Evolutionary conservation across 2,329 filamentous ascomycete genomes (phyloP), one percentile per base, ranked within the genome.

Genomic region (Verticillium isaacii): DNA sequence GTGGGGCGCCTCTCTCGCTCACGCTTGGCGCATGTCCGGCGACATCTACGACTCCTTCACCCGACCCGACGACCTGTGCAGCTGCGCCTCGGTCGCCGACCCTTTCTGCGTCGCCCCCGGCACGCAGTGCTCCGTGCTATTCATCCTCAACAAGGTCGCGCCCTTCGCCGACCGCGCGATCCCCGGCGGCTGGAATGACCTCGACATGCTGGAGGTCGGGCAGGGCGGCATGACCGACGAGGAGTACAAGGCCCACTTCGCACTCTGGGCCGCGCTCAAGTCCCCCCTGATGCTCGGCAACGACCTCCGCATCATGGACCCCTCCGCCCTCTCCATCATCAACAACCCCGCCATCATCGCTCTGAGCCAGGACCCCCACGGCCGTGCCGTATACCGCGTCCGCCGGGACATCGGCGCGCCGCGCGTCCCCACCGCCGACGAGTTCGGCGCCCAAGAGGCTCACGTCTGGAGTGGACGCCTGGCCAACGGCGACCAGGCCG

Each of bases 261-360:
- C 77, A 29, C 75, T 80, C 68, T 80, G 78, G 78, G 76, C 78
- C 2, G 77, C 78, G 57, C 75, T 79, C 60, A 80, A 80, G 66
- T 78, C 77, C 0, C 78, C 78, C 14, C 67, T 80, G 12, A 76
- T 80, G 45, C 75, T 80, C 56, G 76, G 78, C 23, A 75, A 75
- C 12, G 73, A 76, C 57, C 67, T 80, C 32, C 68, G 70, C 68
- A 59, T 61, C 23, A 63, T 69, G 56, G 59, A 61, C 50, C 60
- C 65, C 55, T 55, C 61, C 6, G 57, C 67, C 9, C 63, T 68
- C 32, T 60, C 62, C 60, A 67, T 69, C 54, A 41, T 67, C 5
- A 67, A 67, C 61, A 69, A 68, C 63, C 65, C 63, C 32, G 67
- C 63, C 60, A 64, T 69, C 63, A 66, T 68, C 19, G 67, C 66